Conservation (phyloP, 495 filamentous ascomycete species). For the Neurospora sp. region DNA sequence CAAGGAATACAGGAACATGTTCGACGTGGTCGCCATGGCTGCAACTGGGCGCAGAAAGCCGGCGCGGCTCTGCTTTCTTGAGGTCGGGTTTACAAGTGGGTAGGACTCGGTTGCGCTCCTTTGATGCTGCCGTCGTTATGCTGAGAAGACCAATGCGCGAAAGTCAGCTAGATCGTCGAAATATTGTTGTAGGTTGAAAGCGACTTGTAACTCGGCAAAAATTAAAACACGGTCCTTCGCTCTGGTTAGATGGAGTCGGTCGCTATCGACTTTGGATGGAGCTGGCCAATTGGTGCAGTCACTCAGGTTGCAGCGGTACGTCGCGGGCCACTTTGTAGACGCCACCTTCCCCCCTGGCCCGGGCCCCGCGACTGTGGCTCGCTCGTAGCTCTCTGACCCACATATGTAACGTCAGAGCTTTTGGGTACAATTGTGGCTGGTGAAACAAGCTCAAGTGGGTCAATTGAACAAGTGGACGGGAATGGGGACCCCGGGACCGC, state of each 20-base stretch:
- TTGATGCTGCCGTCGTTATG: neutral
- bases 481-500: neutral
- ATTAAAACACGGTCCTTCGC: neutral
- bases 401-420: neutral
- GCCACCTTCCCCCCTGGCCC: neutral
- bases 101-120: neutral
- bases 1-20: constrained; percentile 95
- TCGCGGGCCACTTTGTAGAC: neutral
- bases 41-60: constrained; percentile 37
- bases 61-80: constrained; percentile 33
- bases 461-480: neutral
- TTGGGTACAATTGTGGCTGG: neutral
- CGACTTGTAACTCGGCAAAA: constrained; percentile 4
- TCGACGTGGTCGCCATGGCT: constrained; percentile 91
- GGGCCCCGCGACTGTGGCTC: neutral
- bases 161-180: neutral
- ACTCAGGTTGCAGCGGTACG: neutral
- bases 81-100: neutral
- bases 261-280: neutral
- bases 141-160: neutral
- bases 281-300: neutral
- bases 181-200: neutral
- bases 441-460: neutral
- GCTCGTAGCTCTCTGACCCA: neutral
- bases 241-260: neutral